Conservation (phyloP, 2,329 filamentous ascomycete genomes). For the Fusarium sp. region DNA sequence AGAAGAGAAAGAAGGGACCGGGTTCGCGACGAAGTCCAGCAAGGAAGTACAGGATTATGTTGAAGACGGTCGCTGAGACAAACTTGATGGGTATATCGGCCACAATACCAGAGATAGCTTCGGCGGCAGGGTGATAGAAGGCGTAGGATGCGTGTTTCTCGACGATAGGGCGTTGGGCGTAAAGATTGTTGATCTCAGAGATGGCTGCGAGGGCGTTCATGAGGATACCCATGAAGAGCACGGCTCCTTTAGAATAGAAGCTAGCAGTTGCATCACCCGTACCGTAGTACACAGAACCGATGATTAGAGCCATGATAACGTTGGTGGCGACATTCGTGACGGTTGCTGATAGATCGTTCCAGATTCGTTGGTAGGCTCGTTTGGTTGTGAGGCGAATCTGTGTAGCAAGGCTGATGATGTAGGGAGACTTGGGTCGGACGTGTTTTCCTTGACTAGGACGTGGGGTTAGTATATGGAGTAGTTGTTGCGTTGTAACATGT, state of each 20-base stretch:
- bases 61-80: slow-evolving; percentile 60
- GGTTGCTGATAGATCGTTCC: slow-evolving; percentile 62
- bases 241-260: slow-evolving; percentile 65
- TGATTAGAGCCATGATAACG: slow-evolving; percentile 67
- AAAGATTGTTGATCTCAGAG: slow-evolving; percentile 62
- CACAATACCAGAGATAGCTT: slow-evolving; percentile 65
- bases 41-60: slow-evolving; percentile 69
- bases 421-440: slow-evolving; percentile 65
- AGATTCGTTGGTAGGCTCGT: slow-evolving; percentile 63
- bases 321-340: slow-evolving; percentile 59
- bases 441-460: slow-evolving; percentile 60
- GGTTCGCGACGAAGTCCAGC: slow-evolving; percentile 65
- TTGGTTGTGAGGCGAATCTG: slow-evolving; percentile 64
- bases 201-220: slow-evolving; percentile 69
- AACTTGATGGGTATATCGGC: slow-evolving; percentile 70
- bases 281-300: slow-evolving; percentile 70
- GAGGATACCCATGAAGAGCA: slow-evolving; percentile 70
- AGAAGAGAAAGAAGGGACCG: slow-evolving; percentile 79
- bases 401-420: slow-evolving; percentile 66
- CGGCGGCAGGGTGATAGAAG: slow-evolving; percentile 63
- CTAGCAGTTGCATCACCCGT: slow-evolving; percentile 60
- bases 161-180: slow-evolving; percentile 59
- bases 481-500: fast-evolving
- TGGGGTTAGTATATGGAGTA: background rate
- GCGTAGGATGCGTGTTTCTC: slow-evolving; percentile 62